A percentile compares a stretch with the other conserved stretches of the same genome.
These are phyloP conservation scores for Mortierella sp. DNA, from an alignment of 371 early-diverging fungal species.

Conservation along the genomic window DNA sequence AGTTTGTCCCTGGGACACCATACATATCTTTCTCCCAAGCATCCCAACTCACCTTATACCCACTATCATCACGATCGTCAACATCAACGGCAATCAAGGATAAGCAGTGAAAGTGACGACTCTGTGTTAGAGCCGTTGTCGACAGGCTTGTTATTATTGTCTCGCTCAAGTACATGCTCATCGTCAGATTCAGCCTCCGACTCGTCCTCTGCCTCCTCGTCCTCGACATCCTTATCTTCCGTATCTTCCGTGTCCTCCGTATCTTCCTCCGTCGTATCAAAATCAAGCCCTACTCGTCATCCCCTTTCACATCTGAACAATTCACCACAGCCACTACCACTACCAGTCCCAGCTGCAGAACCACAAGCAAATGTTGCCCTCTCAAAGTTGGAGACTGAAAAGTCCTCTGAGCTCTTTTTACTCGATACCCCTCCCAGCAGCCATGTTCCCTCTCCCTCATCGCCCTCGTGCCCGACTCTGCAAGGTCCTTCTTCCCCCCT, in stretches of 20 bases:
- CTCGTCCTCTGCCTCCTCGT: constrained; percentile 24
- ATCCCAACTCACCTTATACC: constrained; percentile 10
- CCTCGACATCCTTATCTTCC: constrained; percentile 31
- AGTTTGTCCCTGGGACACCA: constrained; percentile 9
- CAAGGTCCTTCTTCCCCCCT: not conserved
- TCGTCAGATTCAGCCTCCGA: constrained; percentile 6
- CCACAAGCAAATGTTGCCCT: constrained; percentile 13
- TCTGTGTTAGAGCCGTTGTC: constrained; percentile 14
- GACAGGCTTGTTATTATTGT: constrained; percentile 10
- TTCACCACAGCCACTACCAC: not conserved
- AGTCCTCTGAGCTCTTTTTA: constrained; percentile 13
- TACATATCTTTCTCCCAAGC: not conserved
- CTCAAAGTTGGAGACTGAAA: constrained; percentile 22
- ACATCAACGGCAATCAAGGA: constrained; percentile 3
- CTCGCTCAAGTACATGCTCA: constrained; percentile 10
- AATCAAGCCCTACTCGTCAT: not conserved
- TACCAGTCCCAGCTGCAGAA: constrained; percentile 6
- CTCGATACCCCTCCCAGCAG: constrained; percentile 52
- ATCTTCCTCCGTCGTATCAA: not conserved
- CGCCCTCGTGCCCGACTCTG: constrained; percentile 25
- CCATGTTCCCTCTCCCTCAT: constrained; percentile 46
- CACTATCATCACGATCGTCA: not conserved
- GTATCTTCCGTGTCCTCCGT: constrained; percentile 12
- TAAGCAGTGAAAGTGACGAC: not conserved
- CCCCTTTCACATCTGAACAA: no score